Percentiles rank a stretch among this genome's conserved stretches.
phyloP scores from a whole-genome alignment of 1,284 basidiomycete species.

The Ganoderma lucidum region DNA sequence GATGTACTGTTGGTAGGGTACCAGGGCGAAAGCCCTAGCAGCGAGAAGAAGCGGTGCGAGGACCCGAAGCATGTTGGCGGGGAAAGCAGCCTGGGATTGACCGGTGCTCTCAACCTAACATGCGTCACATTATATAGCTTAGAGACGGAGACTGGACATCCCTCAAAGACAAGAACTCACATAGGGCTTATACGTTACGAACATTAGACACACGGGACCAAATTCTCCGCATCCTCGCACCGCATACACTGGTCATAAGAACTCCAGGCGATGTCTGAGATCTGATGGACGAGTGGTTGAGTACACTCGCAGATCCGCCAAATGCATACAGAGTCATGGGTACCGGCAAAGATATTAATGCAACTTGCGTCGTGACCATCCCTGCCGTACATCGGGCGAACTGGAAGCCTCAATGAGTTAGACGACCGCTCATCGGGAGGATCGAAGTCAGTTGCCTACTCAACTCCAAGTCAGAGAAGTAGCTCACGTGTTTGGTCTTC shows the following conservation, averaged over 20 bases:
- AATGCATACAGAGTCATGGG: neutral
- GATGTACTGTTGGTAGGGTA: constrained; percentile 30
- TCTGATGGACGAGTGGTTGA: neutral
- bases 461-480: too few relatives aligned
- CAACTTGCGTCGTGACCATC: too few relatives aligned
- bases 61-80: neutral
- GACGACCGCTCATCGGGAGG: too few relatives aligned
- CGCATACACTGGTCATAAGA: neutral
- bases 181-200: neutral
- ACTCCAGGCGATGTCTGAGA: neutral
- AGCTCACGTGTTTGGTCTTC: too few relatives aligned
- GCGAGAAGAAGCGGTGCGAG: neutral
- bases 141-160: neutral
- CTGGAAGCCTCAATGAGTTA: too few relatives aligned
- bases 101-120: neutral
- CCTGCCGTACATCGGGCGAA: too few relatives aligned
- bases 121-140: neutral
- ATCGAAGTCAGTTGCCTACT: too few relatives aligned
- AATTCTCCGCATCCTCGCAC: neutral
- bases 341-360: neutral
- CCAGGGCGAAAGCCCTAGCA: constrained; percentile 6
- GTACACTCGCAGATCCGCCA: neutral
- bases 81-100: neutral
- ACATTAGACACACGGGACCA: too few relatives aligned
- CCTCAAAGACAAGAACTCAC: neutral